Conservation (phyloP, 768 basidiomycete genomes). For the Amylocystis lapponica region DNA sequence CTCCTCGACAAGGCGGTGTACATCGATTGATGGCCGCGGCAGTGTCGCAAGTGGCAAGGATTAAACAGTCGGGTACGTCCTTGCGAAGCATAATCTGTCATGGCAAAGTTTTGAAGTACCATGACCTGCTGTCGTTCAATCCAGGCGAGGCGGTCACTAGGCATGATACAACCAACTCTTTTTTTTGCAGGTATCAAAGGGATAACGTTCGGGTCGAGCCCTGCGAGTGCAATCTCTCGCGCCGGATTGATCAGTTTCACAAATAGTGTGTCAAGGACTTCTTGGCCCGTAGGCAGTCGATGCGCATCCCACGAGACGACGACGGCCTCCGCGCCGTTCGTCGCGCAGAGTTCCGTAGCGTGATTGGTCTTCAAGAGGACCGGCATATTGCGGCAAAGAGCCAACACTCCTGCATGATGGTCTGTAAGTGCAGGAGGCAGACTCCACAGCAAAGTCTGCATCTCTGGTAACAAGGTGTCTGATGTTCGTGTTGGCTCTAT, state of each 20-base stretch:
- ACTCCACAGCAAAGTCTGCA: constrained; percentile 18
- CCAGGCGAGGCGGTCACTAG: background rate
- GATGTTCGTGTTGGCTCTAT: too few relatives aligned
- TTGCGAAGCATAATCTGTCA: constrained; percentile 20
- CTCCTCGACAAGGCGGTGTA: constrained; percentile 19
- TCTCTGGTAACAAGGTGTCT: background rate
- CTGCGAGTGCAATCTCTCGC: constrained; percentile 3
- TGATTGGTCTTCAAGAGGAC: constrained; percentile 18
- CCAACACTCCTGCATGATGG: constrained; percentile 15
- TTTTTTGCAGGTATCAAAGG: constrained; percentile 5
- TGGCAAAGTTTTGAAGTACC: constrained; percentile 17
- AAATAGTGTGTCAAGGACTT: constrained; percentile 10
- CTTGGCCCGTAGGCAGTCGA: background rate
- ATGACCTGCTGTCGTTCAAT: constrained; percentile 11
- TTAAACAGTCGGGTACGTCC: constrained; percentile 16
- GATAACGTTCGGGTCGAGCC: constrained; percentile 14
- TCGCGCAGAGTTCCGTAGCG: constrained; percentile 20
- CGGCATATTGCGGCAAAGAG: constrained; percentile 17
- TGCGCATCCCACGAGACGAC: constrained; percentile 11
- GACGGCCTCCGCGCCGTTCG: constrained; percentile 18
- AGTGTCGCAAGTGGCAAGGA: constrained; percentile 9
- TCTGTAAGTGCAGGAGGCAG: constrained; percentile 10
- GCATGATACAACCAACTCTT: constrained; percentile 5
- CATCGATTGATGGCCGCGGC: constrained; percentile 9
- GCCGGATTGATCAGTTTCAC: constrained; percentile 9